phyloP scores from a whole-genome alignment of 768 basidiomycete genomes.

The Cyclocybe cylindracea region DNA sequence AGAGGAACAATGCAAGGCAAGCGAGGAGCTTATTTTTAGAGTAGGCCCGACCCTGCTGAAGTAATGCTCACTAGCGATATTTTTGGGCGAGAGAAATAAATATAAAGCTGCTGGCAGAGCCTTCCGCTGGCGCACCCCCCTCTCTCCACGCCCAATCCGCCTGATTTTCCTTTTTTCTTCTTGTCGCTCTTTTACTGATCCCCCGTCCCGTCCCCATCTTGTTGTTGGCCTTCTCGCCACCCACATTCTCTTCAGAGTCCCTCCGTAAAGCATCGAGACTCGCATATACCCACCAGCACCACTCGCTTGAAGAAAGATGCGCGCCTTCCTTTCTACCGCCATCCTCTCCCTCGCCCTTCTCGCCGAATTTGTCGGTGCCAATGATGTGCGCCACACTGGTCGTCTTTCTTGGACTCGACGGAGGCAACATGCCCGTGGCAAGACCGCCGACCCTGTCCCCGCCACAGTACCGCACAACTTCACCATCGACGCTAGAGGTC shows the following conservation, averaged over 20 bases:
- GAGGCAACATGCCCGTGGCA: conserved; percentile 3
- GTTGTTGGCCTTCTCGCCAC: not conserved
- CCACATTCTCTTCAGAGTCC: not conserved
- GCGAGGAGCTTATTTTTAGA: too few relatives aligned
- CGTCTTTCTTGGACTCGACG: not conserved
- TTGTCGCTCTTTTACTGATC: conserved; percentile 12
- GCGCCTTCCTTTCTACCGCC: conserved; percentile 2
- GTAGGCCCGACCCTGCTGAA: too few relatives aligned
- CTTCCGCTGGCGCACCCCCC: conserved; percentile 2
- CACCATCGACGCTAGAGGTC: conserved; percentile 7
- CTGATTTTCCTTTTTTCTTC: conserved; percentile 12
- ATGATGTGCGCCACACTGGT: conserved; percentile 3
- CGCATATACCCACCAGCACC: not conserved
- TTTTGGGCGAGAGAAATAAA: conserved; percentile 1
- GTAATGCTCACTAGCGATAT: not conserved
- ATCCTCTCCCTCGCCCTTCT: conserved; percentile 12
- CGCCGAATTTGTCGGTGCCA: conserved; percentile 4
- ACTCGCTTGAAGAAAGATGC: conserved; percentile 4
- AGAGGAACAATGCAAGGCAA: too few relatives aligned
- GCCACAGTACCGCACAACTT: conserved; percentile 10
- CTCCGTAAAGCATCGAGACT: not conserved
- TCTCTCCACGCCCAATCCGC: conserved; percentile 16
- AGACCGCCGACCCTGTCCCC: not conserved
- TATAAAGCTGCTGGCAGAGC: not conserved
- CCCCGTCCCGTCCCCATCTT: not conserved